Percentiles rank a stretch among this genome's conserved stretches.
Conservation (phyloP, 176 grass and related monocot species). For the Cenchrus fungigraminus region DNA sequence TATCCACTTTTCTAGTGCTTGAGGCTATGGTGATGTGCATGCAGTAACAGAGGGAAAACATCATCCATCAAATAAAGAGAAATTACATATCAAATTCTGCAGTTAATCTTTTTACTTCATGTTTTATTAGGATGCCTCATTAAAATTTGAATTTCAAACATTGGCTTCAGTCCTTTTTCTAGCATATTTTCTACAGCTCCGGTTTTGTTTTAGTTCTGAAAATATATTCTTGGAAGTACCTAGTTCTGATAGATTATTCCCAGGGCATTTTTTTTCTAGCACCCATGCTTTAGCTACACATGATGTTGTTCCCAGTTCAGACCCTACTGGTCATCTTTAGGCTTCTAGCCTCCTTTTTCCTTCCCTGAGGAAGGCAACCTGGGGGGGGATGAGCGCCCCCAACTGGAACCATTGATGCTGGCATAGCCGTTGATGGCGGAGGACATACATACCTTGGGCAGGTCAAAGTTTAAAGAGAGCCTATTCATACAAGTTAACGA, state of each 20-base stretch:
- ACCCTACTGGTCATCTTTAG: background rate
- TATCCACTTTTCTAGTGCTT: background rate
- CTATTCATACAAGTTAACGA: background rate
- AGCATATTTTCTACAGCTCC: background rate
- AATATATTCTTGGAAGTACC: background rate
- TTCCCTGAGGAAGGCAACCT: too few species aligned
- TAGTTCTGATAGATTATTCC: conserved; percentile 10
- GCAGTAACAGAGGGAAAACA: background rate
- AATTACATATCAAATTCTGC: background rate
- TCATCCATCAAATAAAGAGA: background rate
- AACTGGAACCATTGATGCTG: too few species aligned
- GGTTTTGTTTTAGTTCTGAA: background rate
- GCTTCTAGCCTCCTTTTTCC: background rate
- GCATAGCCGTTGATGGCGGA: too few species aligned
- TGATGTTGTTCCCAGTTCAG: background rate
- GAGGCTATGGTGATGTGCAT: background rate
- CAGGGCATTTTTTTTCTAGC: background rate
- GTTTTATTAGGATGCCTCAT: background rate
- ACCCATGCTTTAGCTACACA: conserved; percentile 12
- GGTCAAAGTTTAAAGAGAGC: too few species aligned
- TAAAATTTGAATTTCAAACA: background rate
- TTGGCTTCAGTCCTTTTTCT: background rate
- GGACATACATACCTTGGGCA: too few species aligned
- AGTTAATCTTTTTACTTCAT: background rate
- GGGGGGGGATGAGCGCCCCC: too few species aligned